Evolutionary conservation across 148 eudicot species (phyloP), one percentile per base, ranked within the genome.

Genomic region (Arctostaphylos glauca): DNA sequence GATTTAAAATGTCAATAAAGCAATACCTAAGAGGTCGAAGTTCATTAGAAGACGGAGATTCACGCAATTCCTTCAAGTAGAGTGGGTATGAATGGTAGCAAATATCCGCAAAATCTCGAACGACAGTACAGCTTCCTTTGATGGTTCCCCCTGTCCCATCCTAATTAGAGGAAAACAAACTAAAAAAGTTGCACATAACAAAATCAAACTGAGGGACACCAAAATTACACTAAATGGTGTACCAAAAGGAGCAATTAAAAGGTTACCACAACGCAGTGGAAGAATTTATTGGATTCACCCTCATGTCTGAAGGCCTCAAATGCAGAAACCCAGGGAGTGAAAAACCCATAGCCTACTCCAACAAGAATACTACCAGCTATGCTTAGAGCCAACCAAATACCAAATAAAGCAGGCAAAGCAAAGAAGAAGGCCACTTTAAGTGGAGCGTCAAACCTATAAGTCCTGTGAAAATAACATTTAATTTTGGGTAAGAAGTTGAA

Each of bases 331-430:
- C 94, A 96, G 66, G 98, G 99, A 81, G 95, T 89, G 88, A 96
- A 93, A 81, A 94, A 96, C 0, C 99, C 99, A 96, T 96, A 96
- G 23, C 98, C 99, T 5, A 94, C 85, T 74, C 99, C 98, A 82
- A 92, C 91, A 75, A 96, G 91, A 85, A 89, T 92, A 89, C 98
- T 93, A 81, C 88, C 97, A 84, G 90, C 92, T 86, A 92, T 86
- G 89, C 97, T 94, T 12, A 96, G 89, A 52, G 87, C 91, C 88
- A 96, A 84, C 98, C 98, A 96, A 70, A 96, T 84, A 76, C 85
- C 95, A 89, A 92, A 92, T 54, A 96, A 70, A 83, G 84, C 95
- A 80, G 98, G 99, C 87, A 94, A 89, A 74, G 90, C 92, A 70
- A 94, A 80, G 86, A 94, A 86, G 80, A 96, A 86, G 58, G 95